phyloP scores from a whole-genome alignment of 169 alveolate species.

The Hepatocystis sp. region DNA sequence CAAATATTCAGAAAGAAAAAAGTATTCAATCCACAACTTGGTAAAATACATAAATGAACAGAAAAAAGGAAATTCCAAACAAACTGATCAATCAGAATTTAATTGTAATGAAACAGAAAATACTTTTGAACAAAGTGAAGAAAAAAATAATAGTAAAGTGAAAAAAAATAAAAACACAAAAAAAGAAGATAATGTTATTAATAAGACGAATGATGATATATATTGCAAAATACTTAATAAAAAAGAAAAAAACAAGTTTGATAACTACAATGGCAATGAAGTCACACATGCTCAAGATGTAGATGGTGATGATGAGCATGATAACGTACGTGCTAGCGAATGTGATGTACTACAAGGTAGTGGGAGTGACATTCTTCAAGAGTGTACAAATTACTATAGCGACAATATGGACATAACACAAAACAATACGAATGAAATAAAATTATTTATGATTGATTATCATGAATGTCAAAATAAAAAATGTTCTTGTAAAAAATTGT shows the following conservation, averaged over 20 bases:
- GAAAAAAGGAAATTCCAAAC: background rate
- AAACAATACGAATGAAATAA: constrained; percentile 8
- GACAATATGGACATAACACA: background rate
- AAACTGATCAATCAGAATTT: background rate
- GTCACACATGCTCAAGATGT: background rate
- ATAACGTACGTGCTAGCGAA: background rate
- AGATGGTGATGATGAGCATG: background rate
- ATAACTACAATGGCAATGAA: background rate
- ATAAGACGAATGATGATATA: background rate
- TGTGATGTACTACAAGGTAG: no score
- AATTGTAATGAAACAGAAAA: background rate
- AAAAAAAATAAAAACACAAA: no score
- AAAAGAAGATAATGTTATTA: background rate
- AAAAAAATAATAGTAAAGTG: background rate
- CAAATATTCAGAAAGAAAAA: constrained; percentile 22
- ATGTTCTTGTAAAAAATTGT: constrained; percentile 74
- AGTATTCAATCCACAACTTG: constrained; percentile 70
- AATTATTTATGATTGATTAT: constrained; percentile 74
- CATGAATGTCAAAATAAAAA: constrained; percentile 73
- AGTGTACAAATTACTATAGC: no score
- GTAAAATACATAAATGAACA: constrained; percentile 62
- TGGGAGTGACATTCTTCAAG: no score
- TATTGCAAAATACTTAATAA: no score
- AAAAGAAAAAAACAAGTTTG: background rate
- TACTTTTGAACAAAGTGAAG: background rate